Evolutionary conservation across 305 asterid species (phyloP).

Genomic region (Ilex paraguariensis): DNA sequence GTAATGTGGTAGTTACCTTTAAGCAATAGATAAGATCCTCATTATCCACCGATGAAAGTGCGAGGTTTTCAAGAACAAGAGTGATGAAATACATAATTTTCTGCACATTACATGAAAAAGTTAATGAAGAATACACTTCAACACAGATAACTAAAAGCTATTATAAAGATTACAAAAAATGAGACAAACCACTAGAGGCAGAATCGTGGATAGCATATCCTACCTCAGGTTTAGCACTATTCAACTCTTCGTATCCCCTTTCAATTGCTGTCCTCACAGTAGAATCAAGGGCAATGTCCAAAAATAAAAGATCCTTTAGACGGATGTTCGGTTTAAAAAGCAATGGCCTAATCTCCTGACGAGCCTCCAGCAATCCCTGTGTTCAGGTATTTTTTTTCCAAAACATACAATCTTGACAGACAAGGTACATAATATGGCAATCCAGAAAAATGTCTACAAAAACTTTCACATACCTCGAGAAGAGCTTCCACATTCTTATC

Average conservation of each 20-base stretch:
- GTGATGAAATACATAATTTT: conserved; percentile 91
- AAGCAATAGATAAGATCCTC: conserved; percentile 92
- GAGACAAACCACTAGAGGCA: neutral
- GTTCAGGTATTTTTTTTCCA: conserved; percentile 16
- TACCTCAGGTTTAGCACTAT: conserved; percentile 84
- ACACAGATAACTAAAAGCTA: conserved; percentile 4
- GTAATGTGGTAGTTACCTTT: conserved; percentile 49
- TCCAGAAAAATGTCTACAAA: conserved; percentile 12
- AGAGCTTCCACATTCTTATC: conserved; percentile 88
- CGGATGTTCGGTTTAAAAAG: conserved; percentile 71
- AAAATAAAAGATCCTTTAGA: conserved; percentile 88
- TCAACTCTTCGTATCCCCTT: conserved; percentile 92
- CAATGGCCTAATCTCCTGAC: conserved; percentile 93
- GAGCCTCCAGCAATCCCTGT: conserved; percentile 97
- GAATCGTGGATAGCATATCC: conserved; percentile 7
- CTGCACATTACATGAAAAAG: conserved; percentile 41
- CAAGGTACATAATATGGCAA: too few species aligned
- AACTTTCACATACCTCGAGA: conserved; percentile 68
- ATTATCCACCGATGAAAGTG: conserved; percentile 77
- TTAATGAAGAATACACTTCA: conserved; percentile 16
- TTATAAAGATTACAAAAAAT: conserved; percentile 8
- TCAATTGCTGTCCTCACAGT: conserved; percentile 96
- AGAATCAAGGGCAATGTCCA: conserved; percentile 96
- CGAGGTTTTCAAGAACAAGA: conserved; percentile 87
- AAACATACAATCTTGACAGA: neutral